Conservation (phyloP, 148 eudicot genomes). For the Hydrangea macrophylla region DNA sequence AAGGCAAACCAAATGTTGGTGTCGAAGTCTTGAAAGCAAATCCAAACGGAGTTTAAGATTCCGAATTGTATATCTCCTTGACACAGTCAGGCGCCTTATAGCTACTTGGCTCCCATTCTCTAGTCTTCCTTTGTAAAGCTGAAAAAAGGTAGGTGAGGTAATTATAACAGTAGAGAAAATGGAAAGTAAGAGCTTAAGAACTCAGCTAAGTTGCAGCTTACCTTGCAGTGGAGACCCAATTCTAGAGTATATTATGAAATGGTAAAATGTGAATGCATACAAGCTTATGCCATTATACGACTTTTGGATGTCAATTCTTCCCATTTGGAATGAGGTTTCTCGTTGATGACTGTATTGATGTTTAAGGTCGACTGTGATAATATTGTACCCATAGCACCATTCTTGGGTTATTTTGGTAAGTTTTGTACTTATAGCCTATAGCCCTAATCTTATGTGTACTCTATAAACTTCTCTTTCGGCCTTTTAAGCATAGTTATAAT, state of each 20-base stretch:
- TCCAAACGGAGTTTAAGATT: conserved; percentile 69
- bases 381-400: too few species aligned
- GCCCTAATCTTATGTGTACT: too few species aligned
- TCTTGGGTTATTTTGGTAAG: too few species aligned
- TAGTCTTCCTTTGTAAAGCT: conserved; percentile 63
- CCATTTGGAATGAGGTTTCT: background rate
- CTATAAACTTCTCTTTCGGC: too few species aligned
- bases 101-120: conserved; percentile 57
- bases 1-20: conserved; percentile 63
- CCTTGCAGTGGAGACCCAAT: background rate
- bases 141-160: conserved; percentile 12
- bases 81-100: conserved; percentile 52
- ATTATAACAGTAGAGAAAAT: background rate
- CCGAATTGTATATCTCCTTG: conserved; percentile 44
- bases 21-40: conserved; percentile 64
- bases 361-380: too few species aligned
- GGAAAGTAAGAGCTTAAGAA: background rate
- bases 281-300: background rate
- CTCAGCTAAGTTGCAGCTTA: background rate
- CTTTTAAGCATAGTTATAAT: too few species aligned
- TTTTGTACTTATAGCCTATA: too few species aligned
- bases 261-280: background rate
- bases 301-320: background rate
- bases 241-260: background rate
- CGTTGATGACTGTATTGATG: background rate